Base-by-base conservation (phyloP, 2,329 filamentous ascomycete genomes). In the Paraphaeosphaeria sporulosa region DNA sequence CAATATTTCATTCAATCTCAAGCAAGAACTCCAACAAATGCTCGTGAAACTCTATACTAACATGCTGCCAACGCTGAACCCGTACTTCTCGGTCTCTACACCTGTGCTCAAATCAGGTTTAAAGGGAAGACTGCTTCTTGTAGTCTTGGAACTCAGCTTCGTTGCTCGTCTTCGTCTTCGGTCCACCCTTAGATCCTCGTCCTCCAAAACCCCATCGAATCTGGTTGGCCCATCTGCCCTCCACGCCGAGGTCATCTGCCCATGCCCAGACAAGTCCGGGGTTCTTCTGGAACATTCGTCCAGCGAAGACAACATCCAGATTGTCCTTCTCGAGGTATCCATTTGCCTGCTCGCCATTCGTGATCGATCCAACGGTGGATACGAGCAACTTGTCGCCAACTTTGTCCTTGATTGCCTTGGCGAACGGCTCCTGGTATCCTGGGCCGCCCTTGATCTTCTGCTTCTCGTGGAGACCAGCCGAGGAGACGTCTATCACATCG, bases 401-500 rank as follows among this genome's bases (percentile, higher is more conserved):
- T 10, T 86, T 90, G 65, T 88, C 83, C 72, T 94, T 92, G 64
- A 96, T 87, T 34, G 84, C 82, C 49, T 87, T 86, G 0, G 92
- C 90, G 57, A 95, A 87, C 43, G 89, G 87, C 23, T 89, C 85
- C 81, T 96, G 93, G 82, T 91, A 94, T 0, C 83, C 89, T 1
- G 89, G 87, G 47, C 86, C 84, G 13, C 83, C 70, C 21, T 83
- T 79, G 64, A 92, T 86, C 73, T 87, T 81, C 72, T 91, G 88
- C 47, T 78, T 75, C 38, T 82, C 77, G 73, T 88, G 85, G 73
- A 91, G 90, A 42, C 91, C 94, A 36, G 89, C 92, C 0, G 88
- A 89, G 68, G 89, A 93, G 59, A 96, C 87, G 75, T 97, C 94
- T 32, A 97, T 83, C 17, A 96, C 81, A 74, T 97, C 94, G 46